Base-by-base conservation (phyloP, 805 yeast species). In the Zygosaccharomyces bailii region DNA sequence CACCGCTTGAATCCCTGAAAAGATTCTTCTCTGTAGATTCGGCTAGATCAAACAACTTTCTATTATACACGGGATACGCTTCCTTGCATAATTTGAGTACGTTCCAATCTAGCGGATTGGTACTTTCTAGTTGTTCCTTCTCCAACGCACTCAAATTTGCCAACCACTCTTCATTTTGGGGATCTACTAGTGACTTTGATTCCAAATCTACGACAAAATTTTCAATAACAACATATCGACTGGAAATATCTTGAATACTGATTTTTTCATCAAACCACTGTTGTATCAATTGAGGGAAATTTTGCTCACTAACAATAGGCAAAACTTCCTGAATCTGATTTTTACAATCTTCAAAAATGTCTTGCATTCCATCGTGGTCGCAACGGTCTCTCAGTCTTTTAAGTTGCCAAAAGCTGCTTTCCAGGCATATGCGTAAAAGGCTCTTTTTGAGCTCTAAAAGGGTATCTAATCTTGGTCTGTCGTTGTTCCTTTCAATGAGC, bases 331-430 rank as follows among this genome's bases (percentile, higher is more conserved):
- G 18, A 14, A 43, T 43, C 9, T 32, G 42, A 16, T 32, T 17
- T 17, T 23, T 39, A 18, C 46, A 30, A 19, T 31, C 38, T 17
- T 24, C 34, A 27, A 31, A 37, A 6, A 36, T 21, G 13, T 2
- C 4, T 5, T 37, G 19, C 14, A 37, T 10, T 10, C 34, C 42
- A 8, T 11, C 14, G 10, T 23, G 27, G 20, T 21, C 19, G n/a
- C 27, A 24, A 3, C 21, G 23, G 5, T 37, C 35, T 24, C 20
- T 24, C 30, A 43, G 6, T 17, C 30, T 36, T 43, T 35, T 34
- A n/a, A 43, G 24, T 13, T 32, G 33, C 42, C 42, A 37, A 10
- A 32, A 32, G 24, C 42, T 31, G n/a, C 30, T 43, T 20, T 31
- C 34, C 10, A 34, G 17, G 20, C 45, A 34, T 18, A 34, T 20